Evolutionary conservation across 768 basidiomycete species (phyloP), one percentile per base, ranked within the genome.

Genomic region (Floccularia luteovirens): DNA sequence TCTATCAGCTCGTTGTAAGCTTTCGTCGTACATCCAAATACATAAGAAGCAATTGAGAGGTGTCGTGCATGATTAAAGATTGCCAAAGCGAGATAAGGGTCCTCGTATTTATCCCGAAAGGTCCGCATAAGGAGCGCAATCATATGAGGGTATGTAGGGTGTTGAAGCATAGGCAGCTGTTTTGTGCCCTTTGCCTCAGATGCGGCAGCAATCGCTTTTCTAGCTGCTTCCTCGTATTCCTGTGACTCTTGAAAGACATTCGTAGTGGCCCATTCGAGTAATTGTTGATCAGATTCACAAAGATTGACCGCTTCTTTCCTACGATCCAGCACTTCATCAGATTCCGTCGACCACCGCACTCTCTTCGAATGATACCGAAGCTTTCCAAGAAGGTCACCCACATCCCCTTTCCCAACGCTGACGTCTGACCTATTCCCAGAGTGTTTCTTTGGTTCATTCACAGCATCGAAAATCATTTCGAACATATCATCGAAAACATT

Each of bases 1-100:
- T 76, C 68, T 20, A 97, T 75, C 14, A 92, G 70, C 55, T 94
- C 90, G 58, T 92, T 90, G 60, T 94, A 96, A 0, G 82, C 85
- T 7, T 71, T 71, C 0, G 91, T 86, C 7, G 88, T 84, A 59
- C 93, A 97, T 2, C 92, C 93, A 50, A 82, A 82, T 22, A 93
- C 82, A 57, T 89, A 97, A 3, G 85, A 90, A 3, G 80, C 69
- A 36, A 83, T 74, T 1, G 86, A 89, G 3, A 80, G 72, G 28
- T 72, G 72, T 28, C 80, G 75, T 0, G 90, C 86, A 56, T 91
- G 73, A 36, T 82, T 68, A 64, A 96, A 97, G 19, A 94, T 71
- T 14, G 82, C 70, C 13, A 97, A 72, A 1, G 91, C 81, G 20
- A 90, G 70, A 51, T 90, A 72, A 1, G 92, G 90, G 44, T 91